Evolutionary conservation across 495 filamentous ascomycete genomes (phyloP), one percentile per base, ranked within the genome.

Genomic region (Sordaria brevicollis): DNA sequence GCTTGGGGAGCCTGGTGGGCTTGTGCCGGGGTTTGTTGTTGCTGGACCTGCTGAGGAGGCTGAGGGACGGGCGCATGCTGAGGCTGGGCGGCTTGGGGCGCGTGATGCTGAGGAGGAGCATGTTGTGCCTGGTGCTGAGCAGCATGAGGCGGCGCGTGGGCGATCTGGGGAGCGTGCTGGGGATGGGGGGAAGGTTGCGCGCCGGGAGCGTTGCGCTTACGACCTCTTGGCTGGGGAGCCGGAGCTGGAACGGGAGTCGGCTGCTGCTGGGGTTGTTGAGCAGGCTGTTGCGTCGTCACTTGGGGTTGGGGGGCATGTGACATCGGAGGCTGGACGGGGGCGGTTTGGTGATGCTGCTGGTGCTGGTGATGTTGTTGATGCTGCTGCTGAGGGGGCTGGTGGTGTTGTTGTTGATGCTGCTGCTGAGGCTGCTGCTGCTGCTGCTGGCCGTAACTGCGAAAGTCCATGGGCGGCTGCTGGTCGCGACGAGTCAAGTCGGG

Each of bases 261-360:
- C 4, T 81, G 80, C n/a, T 74, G 78, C 72, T 83, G 81, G 71
- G 81, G 78, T 72, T 83, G 81, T 71, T 82, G 79, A 15, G 74
- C 72, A 0, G 76, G 74, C 1, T 76, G 70, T 31, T 57, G 49
- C 49, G 49, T 21, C 49, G 49, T 57, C 35, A 77, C 75, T 57
- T 77, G 76, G n/a, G 76, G 76, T 49, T 80, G 76, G 34, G 73
- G 74, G 35, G 75, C 72, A 49, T 83, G 79, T 66, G 72, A 75
- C 75, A 82, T 81, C 36, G 80, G 76, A 65, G 78, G 79, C 70
- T 79, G 79, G 34, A 80, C 77, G 41, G 79, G 80, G 19, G 80
- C 76, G 17, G 78, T 71, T 74, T 82, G 80, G 38, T 82, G 81
- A 67, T 78, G 77, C 35, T 74, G 75, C 7, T 74, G 74, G 29